phyloP scores from a whole-genome alignment of 306 rosid species.

The Coriaria nepalensis region DNA sequence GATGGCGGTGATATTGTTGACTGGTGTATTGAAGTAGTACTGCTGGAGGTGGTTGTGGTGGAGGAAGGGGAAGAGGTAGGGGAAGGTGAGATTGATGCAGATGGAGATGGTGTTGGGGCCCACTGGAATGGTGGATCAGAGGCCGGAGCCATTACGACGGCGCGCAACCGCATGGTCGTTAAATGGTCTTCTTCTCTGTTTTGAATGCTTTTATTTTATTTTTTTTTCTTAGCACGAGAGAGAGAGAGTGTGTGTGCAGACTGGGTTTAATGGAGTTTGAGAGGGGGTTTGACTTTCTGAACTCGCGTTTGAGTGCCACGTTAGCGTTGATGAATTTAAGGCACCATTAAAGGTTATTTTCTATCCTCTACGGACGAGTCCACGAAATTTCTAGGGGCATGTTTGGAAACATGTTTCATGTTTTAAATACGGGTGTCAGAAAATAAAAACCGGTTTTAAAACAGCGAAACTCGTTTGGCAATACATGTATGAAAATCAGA shows the following conservation, averaged over 20 bases:
- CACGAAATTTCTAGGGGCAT: no score
- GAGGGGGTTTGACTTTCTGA: conserved; percentile 15
- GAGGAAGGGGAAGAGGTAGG: not conserved
- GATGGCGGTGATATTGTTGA: conserved; percentile 24
- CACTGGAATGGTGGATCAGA: no score
- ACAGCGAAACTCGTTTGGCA: no score
- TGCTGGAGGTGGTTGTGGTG: conserved; percentile 3
- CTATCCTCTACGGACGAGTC: not conserved
- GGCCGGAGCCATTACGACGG: no score
- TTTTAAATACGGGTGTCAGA: no score
- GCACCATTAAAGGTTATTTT: not conserved
- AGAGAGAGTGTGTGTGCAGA: conserved; percentile 9
- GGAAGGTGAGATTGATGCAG: not conserved
- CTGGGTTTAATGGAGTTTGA: conserved; percentile 10
- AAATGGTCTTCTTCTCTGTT: no score
- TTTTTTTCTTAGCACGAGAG: not conserved
- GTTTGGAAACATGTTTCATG: no score
- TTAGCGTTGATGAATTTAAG: conserved; percentile 24
- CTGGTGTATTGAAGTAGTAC: not conserved
- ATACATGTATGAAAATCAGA: no score
- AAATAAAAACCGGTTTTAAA: no score
- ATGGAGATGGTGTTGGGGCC: no score
- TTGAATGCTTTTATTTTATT: no score
- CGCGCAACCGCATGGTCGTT: no score
- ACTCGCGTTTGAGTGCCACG: conserved; percentile 13